Evolutionary conservation across 257 asterid genomes (phyloP).

Genomic region (Lycium barbarum): DNA sequence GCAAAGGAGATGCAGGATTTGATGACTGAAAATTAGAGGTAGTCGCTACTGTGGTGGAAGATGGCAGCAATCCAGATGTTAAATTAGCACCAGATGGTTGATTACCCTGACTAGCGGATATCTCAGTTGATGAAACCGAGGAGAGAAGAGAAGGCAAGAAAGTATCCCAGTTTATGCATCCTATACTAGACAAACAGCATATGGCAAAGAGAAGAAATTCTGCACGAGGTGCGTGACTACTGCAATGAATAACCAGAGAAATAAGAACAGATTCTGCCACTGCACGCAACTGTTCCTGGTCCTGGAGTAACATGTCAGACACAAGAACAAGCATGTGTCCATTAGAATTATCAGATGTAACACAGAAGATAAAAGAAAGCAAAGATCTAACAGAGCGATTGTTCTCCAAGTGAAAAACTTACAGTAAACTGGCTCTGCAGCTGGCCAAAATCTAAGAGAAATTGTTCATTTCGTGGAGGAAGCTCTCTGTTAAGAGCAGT

Average conservation of each 20-base stretch:
- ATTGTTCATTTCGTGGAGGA: slow-evolving; percentile 95
- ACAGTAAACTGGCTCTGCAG: slow-evolving; percentile 79
- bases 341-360: slow-evolving; percentile 31
- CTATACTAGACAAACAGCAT: slow-evolving; percentile 72
- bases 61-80: slow-evolving; percentile 68
- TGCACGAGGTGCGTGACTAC: slow-evolving; percentile 92
- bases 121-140: slow-evolving; percentile 84
- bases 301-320: slow-evolving; percentile 54
- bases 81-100: slow-evolving; percentile 60
- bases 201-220: slow-evolving; percentile 90
- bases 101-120: slow-evolving; percentile 68
- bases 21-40: slow-evolving; percentile 71
- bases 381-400: background rate
- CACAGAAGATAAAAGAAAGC: background rate
- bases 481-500: slow-evolving; percentile 86
- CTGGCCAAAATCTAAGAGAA: slow-evolving; percentile 84
- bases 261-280: slow-evolving; percentile 83
- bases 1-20: slow-evolving; percentile 89
- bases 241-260: slow-evolving; percentile 83
- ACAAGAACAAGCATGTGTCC: slow-evolving; percentile 25
- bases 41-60: slow-evolving; percentile 57
- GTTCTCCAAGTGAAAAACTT: slow-evolving; percentile 38
- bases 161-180: slow-evolving; percentile 88
- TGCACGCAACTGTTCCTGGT: slow-evolving; percentile 80
- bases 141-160: slow-evolving; percentile 92